A percentile compares a stretch with the other conserved stretches of the same genome.
Conservation (phyloP, 805 yeast genomes). For the Cyberlindnera mycetangii region DNA sequence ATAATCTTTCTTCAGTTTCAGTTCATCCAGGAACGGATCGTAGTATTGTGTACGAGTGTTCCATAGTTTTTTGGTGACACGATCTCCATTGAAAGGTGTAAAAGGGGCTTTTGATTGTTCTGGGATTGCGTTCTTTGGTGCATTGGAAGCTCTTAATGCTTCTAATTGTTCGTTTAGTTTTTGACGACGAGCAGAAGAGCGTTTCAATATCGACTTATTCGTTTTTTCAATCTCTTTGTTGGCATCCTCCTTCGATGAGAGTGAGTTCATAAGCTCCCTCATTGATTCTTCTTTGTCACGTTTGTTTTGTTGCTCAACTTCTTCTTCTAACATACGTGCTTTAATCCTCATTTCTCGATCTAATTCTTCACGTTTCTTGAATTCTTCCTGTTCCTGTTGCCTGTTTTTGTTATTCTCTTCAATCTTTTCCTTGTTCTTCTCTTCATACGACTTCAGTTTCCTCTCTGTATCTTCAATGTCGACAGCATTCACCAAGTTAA, state of each 20-base stretch:
- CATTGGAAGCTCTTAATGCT: slow-evolving; percentile 28
- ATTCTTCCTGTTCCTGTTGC: slow-evolving; percentile 67
- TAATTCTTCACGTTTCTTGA: slow-evolving; percentile 58
- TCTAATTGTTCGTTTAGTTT: slow-evolving; percentile 40
- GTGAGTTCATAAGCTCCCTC: slow-evolving; percentile 51
- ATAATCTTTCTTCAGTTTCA: slow-evolving; percentile 57
- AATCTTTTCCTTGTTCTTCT: slow-evolving; percentile 70
- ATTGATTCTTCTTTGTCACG: slow-evolving; percentile 54
- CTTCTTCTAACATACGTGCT: slow-evolving; percentile 52
- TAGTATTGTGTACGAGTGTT: slow-evolving; percentile 45
- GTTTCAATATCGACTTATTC: slow-evolving; percentile 52
- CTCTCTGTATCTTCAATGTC: slow-evolving; percentile 69
- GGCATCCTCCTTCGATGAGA: slow-evolving; percentile 44
- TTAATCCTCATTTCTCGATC: slow-evolving; percentile 63
- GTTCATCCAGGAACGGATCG: slow-evolving; percentile 61
- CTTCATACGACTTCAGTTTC: slow-evolving; percentile 64
- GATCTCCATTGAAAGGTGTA: slow-evolving; percentile 93
- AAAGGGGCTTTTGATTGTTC: slow-evolving; percentile 53
- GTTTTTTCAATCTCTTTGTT: slow-evolving; percentile 51
- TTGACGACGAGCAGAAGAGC: slow-evolving; percentile 62
- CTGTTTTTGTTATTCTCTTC: slow-evolving; percentile 71
- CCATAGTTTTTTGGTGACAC: slow-evolving; percentile 55
- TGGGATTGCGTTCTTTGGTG: slow-evolving; percentile 27
- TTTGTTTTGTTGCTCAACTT: slow-evolving; percentile 58
- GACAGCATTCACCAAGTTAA: slow-evolving; percentile 66